These are phyloP conservation scores for Botryotinia narcissicola DNA, from an alignment of 2,329 filamentous ascomycete genomes.

Conservation along the genomic window DNA sequence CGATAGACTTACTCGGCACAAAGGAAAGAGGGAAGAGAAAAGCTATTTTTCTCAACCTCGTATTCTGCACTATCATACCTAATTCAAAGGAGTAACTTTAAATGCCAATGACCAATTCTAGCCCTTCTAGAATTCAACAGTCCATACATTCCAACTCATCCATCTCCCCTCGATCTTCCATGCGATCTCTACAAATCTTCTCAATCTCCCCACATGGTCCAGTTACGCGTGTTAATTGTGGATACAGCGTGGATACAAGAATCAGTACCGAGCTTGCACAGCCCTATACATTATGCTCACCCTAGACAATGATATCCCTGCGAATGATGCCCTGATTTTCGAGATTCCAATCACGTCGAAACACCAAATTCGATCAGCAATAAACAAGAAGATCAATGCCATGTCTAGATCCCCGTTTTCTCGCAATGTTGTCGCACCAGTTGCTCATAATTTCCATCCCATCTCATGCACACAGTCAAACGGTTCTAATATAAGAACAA, in stretches of 20 bases:
- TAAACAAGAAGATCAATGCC: background rate
- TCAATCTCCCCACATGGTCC: constrained; percentile 5
- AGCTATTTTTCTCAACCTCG: background rate
- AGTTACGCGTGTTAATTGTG: constrained; percentile 10
- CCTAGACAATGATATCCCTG: background rate
- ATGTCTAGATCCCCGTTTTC: background rate
- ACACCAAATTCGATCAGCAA: constrained; percentile 5
- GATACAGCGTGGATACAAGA: constrained; percentile 5
- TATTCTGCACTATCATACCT: background rate
- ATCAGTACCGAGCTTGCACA: background rate
- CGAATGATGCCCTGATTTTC: constrained; percentile 2
- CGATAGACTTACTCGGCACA: background rate
- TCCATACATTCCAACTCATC: background rate
- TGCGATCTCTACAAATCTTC: background rate
- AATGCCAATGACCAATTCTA: background rate
- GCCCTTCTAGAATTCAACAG: background rate
- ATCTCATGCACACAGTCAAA: background rate
- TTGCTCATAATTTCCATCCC: background rate
- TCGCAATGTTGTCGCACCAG: constrained; percentile 4
- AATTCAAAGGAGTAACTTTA: background rate
- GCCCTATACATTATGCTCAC: constrained; percentile 13
- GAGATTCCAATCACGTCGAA: constrained; percentile 1
- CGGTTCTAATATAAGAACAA: background rate
- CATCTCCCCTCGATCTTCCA: background rate
- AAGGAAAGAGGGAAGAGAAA: background rate